Conservation (phyloP, 192 early-diverging fungal genomes). For the Coemansia brasiliensis region DNA sequence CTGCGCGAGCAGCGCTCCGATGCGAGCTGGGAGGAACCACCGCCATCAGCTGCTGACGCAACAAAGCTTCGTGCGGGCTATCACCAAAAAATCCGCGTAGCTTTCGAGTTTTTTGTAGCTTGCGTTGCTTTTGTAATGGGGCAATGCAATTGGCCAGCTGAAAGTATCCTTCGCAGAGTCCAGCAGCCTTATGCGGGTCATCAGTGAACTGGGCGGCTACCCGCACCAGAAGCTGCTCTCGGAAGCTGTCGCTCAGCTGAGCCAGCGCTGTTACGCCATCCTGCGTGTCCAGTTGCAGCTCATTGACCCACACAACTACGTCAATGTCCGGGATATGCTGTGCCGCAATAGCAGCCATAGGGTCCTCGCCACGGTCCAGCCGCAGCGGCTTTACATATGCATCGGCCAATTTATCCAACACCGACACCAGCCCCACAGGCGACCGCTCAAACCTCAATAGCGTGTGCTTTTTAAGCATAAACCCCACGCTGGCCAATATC, state of each 20-base stretch:
- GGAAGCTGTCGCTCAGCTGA: slow-evolving; percentile 30
- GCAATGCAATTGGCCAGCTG: slow-evolving; percentile 46
- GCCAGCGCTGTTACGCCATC: slow-evolving; percentile 24
- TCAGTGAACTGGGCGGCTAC: slow-evolving; percentile 48
- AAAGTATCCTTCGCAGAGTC: slow-evolving; percentile 58
- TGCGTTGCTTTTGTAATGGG: slow-evolving; percentile 60
- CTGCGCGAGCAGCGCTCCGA: slow-evolving; percentile 29
- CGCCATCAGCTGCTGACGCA: slow-evolving; percentile 57
- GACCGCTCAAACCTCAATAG: slow-evolving; percentile 71
- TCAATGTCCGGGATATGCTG: slow-evolving; percentile 52
- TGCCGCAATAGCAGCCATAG: slow-evolving; percentile 42
- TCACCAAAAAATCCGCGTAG: slow-evolving; percentile 71
- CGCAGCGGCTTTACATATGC: slow-evolving; percentile 34
- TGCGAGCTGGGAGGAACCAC: slow-evolving; percentile 55
- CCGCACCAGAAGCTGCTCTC: slow-evolving; percentile 48
- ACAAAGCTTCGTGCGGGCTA: slow-evolving; percentile 57
- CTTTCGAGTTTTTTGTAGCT: slow-evolving; percentile 64
- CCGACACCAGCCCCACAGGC: slow-evolving; percentile 39
- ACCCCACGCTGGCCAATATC: slow-evolving; percentile 74
- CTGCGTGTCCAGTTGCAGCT: slow-evolving; percentile 26
- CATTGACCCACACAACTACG: slow-evolving; percentile 56
- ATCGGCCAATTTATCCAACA: slow-evolving; percentile 26
- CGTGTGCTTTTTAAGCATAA: slow-evolving; percentile 72
- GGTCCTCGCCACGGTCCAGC: slow-evolving; percentile 33
- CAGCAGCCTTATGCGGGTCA: slow-evolving; percentile 20